phyloP scores from a whole-genome alignment of 495 filamentous ascomycete genomes.

The Cairneyella variabilis region DNA sequence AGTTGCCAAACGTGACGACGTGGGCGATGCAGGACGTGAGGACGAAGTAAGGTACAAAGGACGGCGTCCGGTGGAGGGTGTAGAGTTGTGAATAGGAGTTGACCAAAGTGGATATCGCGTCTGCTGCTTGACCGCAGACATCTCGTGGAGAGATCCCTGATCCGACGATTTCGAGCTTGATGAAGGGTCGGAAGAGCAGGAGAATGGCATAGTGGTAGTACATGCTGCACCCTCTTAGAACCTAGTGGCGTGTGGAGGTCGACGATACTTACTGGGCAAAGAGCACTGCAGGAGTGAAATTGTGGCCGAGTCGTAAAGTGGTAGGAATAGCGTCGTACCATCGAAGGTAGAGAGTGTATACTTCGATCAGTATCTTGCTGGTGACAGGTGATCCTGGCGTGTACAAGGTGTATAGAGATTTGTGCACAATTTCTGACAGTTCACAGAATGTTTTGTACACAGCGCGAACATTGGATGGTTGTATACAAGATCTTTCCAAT shows the following conservation, averaged over 20 bases:
- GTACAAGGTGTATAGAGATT: conserved; percentile 59
- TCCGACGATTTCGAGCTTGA: conserved; percentile 55
- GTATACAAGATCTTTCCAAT: conserved; percentile 43
- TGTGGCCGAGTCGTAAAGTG: conserved; percentile 51
- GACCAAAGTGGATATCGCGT: conserved; percentile 54
- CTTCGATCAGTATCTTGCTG: conserved; percentile 48
- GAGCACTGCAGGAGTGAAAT: conserved; percentile 56
- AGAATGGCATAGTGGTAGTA: conserved; percentile 62
- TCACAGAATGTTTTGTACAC: conserved; percentile 60
- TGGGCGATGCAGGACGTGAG: conserved; percentile 57
- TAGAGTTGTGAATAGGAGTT: conserved; percentile 56
- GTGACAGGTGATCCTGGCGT: conserved; percentile 57
- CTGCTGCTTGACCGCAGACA: conserved; percentile 56
- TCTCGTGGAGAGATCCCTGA: conserved; percentile 58
- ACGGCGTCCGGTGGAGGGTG: conserved; percentile 51
- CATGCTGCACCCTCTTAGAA: conserved; percentile 44
- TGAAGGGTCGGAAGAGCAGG: conserved; percentile 61
- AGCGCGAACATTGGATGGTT: conserved; percentile 52
- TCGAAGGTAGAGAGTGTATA: conserved; percentile 55
- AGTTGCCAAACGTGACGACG: conserved; percentile 32
- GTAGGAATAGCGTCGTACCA: conserved; percentile 62
- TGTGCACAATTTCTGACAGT: conserved; percentile 63
- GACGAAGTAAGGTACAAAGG: conserved; percentile 57
- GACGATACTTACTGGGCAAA: conserved; percentile 56
- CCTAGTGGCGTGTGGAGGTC: neutral